Evolutionary conservation across 495 filamentous ascomycete genomes (phyloP).

Genomic region (Staphylotrichum tortipilum): DNA sequence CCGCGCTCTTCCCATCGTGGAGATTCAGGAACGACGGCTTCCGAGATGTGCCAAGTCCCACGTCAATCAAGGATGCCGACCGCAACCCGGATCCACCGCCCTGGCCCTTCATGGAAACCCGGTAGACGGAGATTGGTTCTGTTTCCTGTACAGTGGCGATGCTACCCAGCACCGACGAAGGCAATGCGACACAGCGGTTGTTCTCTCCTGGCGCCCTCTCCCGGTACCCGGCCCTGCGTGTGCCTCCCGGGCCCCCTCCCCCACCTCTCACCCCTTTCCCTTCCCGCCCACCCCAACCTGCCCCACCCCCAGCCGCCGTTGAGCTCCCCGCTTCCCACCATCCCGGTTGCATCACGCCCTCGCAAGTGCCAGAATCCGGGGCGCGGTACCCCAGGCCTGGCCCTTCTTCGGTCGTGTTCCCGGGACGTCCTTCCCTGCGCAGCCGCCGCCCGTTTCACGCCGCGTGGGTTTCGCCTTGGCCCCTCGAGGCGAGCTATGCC

Average conservation of each 20-base stretch:
- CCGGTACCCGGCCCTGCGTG: too few relatives aligned
- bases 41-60: conserved; percentile 20
- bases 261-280: neutral
- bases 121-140: conserved; percentile 21
- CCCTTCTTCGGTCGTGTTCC: neutral
- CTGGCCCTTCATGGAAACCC: conserved; percentile 9
- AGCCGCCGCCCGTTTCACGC: neutral
- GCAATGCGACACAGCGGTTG: too few relatives aligned
- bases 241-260: too few relatives aligned
- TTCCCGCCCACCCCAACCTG: neutral
- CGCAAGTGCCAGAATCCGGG: neutral
- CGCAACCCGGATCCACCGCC: conserved; percentile 19
- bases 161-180: neutral
- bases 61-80: conserved; percentile 15
- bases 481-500: neutral
- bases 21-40: conserved; percentile 25
- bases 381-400: neutral
- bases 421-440: conserved; percentile 16
- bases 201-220: too few relatives aligned
- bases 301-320: neutral
- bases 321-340: neutral
- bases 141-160: conserved; percentile 10
- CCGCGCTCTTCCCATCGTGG: conserved; percentile 23
- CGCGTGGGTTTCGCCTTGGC: neutral
- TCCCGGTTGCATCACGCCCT: neutral